phyloP scores from a whole-genome alignment of 768 basidiomycete species.

The Saitozyma podzolica region DNA sequence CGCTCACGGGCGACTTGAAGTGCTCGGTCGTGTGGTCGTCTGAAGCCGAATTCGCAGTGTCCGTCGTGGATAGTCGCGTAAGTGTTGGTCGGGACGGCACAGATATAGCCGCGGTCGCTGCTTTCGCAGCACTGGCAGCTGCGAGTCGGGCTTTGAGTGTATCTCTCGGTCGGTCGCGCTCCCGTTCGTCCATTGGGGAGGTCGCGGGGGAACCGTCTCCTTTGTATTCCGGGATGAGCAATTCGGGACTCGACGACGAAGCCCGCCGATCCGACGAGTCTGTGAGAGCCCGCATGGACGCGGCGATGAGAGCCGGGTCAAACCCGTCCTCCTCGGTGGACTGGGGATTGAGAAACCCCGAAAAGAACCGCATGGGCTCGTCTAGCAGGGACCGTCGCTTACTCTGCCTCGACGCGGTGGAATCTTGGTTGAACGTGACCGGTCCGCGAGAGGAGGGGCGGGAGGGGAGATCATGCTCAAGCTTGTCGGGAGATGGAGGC shows the following conservation, averaged over 20 bases:
- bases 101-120: too few relatives aligned
- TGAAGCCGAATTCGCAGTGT: too few relatives aligned
- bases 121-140: neutral
- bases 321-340: constrained; percentile 17
- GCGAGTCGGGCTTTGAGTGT: neutral
- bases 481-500: constrained; percentile 26
- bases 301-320: constrained; percentile 25
- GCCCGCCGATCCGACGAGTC: constrained; percentile 1
- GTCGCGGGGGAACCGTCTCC: neutral
- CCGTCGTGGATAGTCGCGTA: neutral
- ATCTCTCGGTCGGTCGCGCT: neutral
- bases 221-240: neutral
- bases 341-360: constrained; percentile 12
- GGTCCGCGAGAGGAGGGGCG: neutral
- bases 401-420: neutral
- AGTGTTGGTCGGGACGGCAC: neutral
- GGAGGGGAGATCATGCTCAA: neutral
- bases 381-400: constrained; percentile 21
- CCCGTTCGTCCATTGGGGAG: neutral
- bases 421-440: too few relatives aligned
- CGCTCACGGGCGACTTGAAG: constrained; percentile 13
- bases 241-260: too few relatives aligned
- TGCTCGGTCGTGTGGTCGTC: constrained; percentile 1
- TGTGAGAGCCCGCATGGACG: constrained; percentile 25
- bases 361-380: constrained; percentile 29